Evolutionary conservation across 305 asterid genomes (phyloP), one percentile per base, ranked within the genome.

Genomic region (Plantago rigida): DNA sequence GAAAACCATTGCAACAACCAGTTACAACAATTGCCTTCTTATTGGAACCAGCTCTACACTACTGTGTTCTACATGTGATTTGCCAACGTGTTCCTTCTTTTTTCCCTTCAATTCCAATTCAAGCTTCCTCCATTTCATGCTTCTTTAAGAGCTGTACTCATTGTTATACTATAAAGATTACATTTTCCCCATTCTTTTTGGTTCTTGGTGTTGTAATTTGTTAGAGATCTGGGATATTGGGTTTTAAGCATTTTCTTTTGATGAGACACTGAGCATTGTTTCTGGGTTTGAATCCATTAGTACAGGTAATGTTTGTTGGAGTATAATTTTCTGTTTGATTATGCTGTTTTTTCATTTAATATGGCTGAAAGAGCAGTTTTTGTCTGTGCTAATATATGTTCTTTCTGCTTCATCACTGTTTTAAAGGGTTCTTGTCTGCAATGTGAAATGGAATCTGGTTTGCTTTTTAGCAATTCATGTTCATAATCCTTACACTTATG

Each of bases 201-300:
- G 41, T 52, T 52, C 41, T 28, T 53, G 42, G 9, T 36, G 42
- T 36, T 36, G 7, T 24, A 28, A 24, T 26, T 9, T 51, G 19
- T 51, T 58, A 55, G 80, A 66, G 79, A 73, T 79, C 79, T 82
- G 55, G 63, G 72, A 58, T 63, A 68, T 63, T 42, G 42, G 42
- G 36, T 48, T 69, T 56, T 66, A 51, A 36, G 29, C 50, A 24
- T 26, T 51, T 26, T 52, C 15, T 24, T 51, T 24, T 1, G 11
- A 10, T 19, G 56, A 31, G 2, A 5, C 53, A 48, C 24, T 5
- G 14, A n/a, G 22, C 14, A 5, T 52, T 48, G 41, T 29, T 34
- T 65, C 44, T 15, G 13, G 56, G 52, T 56, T 60, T 64, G 61
- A 59, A 51, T 76, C 28, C 59, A 52, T 31, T 50, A 12, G 41